Base-by-base conservation (phyloP, 2,329 filamentous ascomycete species). In the Aspergillus ruber region DNA sequence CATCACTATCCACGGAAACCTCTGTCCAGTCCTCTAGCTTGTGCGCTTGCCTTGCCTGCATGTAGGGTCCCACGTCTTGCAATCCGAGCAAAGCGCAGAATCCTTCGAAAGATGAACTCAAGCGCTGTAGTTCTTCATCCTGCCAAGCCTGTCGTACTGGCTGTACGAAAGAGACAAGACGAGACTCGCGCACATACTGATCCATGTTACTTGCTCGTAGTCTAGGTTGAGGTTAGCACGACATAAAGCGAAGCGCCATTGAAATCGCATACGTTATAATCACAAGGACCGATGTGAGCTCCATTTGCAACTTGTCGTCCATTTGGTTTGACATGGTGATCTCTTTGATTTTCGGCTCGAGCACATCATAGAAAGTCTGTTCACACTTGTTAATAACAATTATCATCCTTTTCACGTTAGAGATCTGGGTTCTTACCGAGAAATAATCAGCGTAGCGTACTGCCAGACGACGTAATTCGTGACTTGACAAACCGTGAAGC, bases 401-500 rank as follows among this genome's bases (percentile, higher is more conserved):
- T 27, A n/a, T n/a, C 21, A 9, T 12, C 10, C 25, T 27, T 27
- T 12, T 12, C 5, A 23, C 6, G 32, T 27, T 50, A 27, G 18
- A 0, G 3, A 18, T 32, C 5, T 10, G 29, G 10, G 2, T 20
- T 50, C 76, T 70, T 71, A 86, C 80, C 58, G 93, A 77, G 52
- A 98, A 83, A 62, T 95, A 86, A 64, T 97, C 88, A 0, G 93
- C 86, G 78, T 96, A 95, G 59, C 90, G 88, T 52, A 88, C 83
- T 6, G 91, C 91, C 36, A 98, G 76, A 48, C 90, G 82, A 60
- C 95, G 90, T 50, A 97, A 76, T 66, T 98, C 91, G 47, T 89
- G 79, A 67, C 90, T 89, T 58, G 88, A 87, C 60, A 94, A 82
- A 3, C 80, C 81, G 63, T 96, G 90, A 13, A 98, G 77, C 49